These are phyloP conservation scores for Gleditsia sinensis DNA, from an alignment of 306 rosid species.

Conservation along the genomic window DNA sequence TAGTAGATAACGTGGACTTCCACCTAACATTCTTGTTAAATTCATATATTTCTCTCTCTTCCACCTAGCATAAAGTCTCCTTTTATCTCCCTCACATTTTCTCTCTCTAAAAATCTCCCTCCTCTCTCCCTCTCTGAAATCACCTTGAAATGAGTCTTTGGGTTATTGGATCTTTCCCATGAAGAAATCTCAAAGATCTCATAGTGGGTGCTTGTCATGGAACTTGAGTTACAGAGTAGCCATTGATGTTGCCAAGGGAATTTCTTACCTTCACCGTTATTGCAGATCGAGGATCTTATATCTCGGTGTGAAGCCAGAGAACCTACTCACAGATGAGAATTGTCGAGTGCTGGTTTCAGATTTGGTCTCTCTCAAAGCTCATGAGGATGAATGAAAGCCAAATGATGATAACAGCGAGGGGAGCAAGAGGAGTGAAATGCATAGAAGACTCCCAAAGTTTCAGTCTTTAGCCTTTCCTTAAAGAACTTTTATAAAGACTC, in stretches of 20 bases:
- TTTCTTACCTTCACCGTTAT: constrained; percentile 80
- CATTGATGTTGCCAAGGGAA: constrained; percentile 74
- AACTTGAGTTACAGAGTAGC: constrained; percentile 66
- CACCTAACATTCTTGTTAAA: too few species aligned
- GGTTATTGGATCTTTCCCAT: constrained; percentile 81
- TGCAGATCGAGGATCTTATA: constrained; percentile 78
- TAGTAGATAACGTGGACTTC: too few species aligned
- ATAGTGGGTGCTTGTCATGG: constrained; percentile 77
- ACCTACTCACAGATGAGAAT: constrained; percentile 74
- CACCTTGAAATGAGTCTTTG: constrained; percentile 81
- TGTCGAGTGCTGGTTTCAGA: constrained; percentile 64
- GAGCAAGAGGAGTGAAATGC: constrained; percentile 93
- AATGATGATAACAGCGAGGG: constrained; percentile 69
- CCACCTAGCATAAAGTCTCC: too few species aligned
- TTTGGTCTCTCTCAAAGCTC: constrained; percentile 83
- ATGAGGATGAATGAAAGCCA: constrained; percentile 71
- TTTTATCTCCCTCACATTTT: too few species aligned
- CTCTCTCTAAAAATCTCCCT: too few species aligned
- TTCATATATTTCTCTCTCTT: too few species aligned
- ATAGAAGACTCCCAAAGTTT: too few species aligned
- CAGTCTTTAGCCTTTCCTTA: too few species aligned
- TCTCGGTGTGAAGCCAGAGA: constrained; percentile 93
- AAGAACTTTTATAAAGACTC: too few species aligned
- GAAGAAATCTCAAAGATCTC: constrained; percentile 14
- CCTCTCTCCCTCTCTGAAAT: too few species aligned